Conservation (phyloP, 2,329 filamentous ascomycete genomes). For the Phaeosphaeria sp. region DNA sequence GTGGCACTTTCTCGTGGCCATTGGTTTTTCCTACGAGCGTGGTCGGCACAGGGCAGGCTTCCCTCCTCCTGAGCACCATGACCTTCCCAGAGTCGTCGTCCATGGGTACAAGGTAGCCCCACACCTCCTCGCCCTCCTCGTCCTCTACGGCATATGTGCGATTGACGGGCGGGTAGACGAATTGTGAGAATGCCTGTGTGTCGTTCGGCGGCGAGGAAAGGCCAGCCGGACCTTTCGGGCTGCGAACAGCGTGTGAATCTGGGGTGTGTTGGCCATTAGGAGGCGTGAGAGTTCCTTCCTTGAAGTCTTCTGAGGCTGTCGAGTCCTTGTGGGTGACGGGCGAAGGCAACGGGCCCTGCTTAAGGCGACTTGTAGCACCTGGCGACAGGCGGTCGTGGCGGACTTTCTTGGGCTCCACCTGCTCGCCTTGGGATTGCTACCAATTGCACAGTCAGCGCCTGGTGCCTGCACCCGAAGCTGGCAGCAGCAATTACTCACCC, state of each 20-base stretch:
- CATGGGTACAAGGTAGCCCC: conserved; percentile 91
- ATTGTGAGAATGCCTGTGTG: conserved; percentile 83
- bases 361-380: conserved; percentile 58
- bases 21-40: conserved; percentile 47
- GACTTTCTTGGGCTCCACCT: conserved; percentile 78
- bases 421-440: conserved; percentile 71
- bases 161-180: conserved; percentile 72
- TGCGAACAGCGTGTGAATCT: conserved; percentile 53
- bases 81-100: conserved; percentile 72
- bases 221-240: conserved; percentile 36
- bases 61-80: conserved; percentile 78
- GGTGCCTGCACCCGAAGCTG: background rate
- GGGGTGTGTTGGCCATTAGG: conserved; percentile 46
- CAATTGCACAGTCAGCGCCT: conserved; percentile 27
- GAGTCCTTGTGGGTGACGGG: conserved; percentile 76
- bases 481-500: conserved; percentile 61
- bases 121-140: conserved; percentile 84
- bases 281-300: conserved; percentile 76
- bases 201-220: conserved; percentile 70
- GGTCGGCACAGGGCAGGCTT: conserved; percentile 68
- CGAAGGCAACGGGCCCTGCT: conserved; percentile 72
- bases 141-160: conserved; percentile 85
- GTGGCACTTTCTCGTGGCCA: conserved; percentile 55
- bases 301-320: conserved; percentile 65
- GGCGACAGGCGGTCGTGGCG: conserved; percentile 72